Evolutionary conservation across 768 basidiomycete genomes (phyloP).

Genomic region (Fomitopsis serialis): DNA sequence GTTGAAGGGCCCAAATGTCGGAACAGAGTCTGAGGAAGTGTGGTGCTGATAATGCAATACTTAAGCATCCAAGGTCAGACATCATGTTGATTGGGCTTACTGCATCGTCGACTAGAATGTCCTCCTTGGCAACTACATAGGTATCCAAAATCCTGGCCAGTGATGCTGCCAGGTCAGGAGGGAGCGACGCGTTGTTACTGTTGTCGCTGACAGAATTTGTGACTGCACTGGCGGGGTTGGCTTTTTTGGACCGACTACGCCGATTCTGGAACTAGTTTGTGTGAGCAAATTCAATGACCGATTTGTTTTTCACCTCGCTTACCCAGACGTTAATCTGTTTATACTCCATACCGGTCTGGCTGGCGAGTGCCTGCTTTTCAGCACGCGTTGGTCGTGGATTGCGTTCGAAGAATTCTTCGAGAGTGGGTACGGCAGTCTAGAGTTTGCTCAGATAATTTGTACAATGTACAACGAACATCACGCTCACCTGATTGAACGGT

Average conservation of each 20-base stretch:
- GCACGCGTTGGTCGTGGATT: conserved; percentile 17
- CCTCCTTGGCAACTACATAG: neutral
- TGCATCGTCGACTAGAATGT: neutral
- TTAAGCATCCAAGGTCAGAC: neutral
- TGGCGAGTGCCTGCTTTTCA: conserved; percentile 18
- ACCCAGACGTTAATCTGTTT: conserved; percentile 25
- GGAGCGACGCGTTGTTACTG: neutral
- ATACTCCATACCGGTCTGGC: conserved; percentile 12
- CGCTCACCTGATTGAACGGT: conserved; percentile 13
- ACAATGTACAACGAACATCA: too few species aligned
- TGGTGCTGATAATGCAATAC: neutral
- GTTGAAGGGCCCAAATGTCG: neutral
- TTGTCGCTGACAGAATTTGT: too few species aligned
- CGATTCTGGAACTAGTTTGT: conserved; percentile 22
- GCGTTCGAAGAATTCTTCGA: conserved; percentile 15
- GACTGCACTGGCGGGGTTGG: neutral
- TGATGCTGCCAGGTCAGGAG: neutral
- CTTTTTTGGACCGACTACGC: conserved; percentile 12
- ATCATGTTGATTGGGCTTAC: neutral
- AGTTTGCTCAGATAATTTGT: too few species aligned
- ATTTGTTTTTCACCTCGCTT: neutral
- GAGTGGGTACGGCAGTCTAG: conserved; percentile 11
- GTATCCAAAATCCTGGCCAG: neutral
- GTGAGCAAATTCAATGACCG: neutral
- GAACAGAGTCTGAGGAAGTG: neutral